Evolutionary conservation across 176 grass and related monocot genomes (phyloP), one percentile per base, ranked within the genome.

Genomic region (Eremochloa ophiuroides): DNA sequence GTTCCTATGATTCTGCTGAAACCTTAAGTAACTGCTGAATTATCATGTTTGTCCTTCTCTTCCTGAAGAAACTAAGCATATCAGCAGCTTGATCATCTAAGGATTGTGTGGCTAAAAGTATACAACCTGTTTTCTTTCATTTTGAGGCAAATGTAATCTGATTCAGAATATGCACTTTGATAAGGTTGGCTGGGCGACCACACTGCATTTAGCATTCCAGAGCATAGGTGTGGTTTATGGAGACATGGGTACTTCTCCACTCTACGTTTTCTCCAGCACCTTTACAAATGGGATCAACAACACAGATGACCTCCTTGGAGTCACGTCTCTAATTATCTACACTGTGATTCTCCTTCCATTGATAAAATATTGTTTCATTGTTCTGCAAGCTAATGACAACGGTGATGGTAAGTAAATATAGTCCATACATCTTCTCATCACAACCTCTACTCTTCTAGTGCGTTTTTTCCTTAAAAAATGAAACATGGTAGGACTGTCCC

Each of bases 181-280:
- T 55, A 75, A 91, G 89, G 85, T 82, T 44, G 79, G 83, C 58
- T 93, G 91, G 91, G 80, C 51, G 15, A 90, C 87, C 5, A 90
- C 80, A 77, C 71, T 87, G 15, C 64, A 80, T 44, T 34, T 93
- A 74, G 91, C 91, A 66, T 90, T 90, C 77, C 91, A 93, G 79
- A 93, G 91, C 79, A 61, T 93, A 73, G 91, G 91, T 18, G 88
- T 93, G 10, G 91, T 93, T 61, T 93, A 90, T 68, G 91, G 91
- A 53, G 91, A 93, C 85, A 85, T 93, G 68, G 88, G 91, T 14
- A 93, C 88, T 40, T 90, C 91, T 18, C 91, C 91, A 2, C 87
- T 93, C 42, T 93, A 93, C 11, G 91, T 93, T 79, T 93, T 87
- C 27, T 85, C 84, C 18, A 93, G 88, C 85, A 93, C 91, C 58